phyloP scores from a whole-genome alignment of 257 asterid species.

The Plantago major region DNA sequence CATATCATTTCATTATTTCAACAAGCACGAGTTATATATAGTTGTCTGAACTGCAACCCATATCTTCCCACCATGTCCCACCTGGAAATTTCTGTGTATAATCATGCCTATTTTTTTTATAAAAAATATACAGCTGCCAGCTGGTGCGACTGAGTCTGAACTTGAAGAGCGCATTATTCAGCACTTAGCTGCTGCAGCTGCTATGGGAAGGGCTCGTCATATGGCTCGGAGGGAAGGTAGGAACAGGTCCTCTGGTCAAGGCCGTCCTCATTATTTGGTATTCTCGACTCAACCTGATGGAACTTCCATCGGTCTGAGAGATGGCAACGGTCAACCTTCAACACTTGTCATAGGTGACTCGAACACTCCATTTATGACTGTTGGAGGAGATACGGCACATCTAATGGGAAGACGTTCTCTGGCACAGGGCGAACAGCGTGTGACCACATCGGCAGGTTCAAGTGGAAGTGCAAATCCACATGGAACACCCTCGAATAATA shows the following conservation, averaged over 20 bases:
- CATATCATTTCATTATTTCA: background rate
- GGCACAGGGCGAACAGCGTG: constrained; percentile 39
- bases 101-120: too few species aligned
- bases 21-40: background rate
- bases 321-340: constrained; percentile 38
- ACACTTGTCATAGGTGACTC: constrained; percentile 35
- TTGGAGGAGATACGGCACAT: constrained; percentile 54
- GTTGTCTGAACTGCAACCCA: too few species aligned
- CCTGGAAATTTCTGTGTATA: too few species aligned
- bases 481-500: constrained; percentile 35
- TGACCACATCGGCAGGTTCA: constrained; percentile 40
- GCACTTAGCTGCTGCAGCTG: constrained; percentile 93
- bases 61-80: too few species aligned
- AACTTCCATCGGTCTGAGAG: constrained; percentile 31
- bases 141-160: constrained; percentile 76
- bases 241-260: constrained; percentile 66
- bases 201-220: constrained; percentile 92
- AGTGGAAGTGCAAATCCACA: constrained; percentile 40
- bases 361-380: constrained; percentile 37
- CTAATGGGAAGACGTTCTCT: constrained; percentile 31
- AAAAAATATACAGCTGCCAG: constrained; percentile 54
- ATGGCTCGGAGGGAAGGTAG: constrained; percentile 80
- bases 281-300: constrained; percentile 60
- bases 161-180: constrained; percentile 88
- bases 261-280: constrained; percentile 75